These are phyloP conservation scores for Pestalotiopsis sp. DNA, from an alignment of 2,329 filamentous ascomycete species.

Conservation along the genomic window DNA sequence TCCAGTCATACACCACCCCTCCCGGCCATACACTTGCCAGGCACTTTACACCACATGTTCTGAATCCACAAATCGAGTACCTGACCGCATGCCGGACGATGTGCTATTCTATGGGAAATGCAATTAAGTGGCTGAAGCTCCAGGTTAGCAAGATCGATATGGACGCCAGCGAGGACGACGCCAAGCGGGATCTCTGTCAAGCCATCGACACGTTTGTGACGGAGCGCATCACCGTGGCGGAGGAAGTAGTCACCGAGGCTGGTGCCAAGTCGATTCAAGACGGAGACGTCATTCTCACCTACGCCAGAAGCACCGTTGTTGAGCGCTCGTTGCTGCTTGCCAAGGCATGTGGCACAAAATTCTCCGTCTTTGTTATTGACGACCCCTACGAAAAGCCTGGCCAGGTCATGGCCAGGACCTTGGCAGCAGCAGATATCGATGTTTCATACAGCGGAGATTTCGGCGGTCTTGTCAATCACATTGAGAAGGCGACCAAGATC, in stretches of 20 bases:
- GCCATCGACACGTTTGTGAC: conserved; percentile 88
- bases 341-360: conserved; percentile 67
- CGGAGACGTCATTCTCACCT: conserved; percentile 83
- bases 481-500: conserved; percentile 67
- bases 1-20: conserved; percentile 90
- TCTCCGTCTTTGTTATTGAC: conserved; percentile 85
- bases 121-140: conserved; percentile 91
- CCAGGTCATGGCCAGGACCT: conserved; percentile 63
- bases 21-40: conserved; percentile 80
- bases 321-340: conserved; percentile 79
- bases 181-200: conserved; percentile 75
- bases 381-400: conserved; percentile 56
- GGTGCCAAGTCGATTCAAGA: conserved; percentile 75
- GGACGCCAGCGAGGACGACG: conserved; percentile 76
- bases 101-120: conserved; percentile 95
- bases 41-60: conserved; percentile 86
- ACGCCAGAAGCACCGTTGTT: conserved; percentile 82
- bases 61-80: conserved; percentile 95
- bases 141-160: conserved; percentile 89
- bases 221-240: conserved; percentile 85
- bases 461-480: conserved; percentile 72
- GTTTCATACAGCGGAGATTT: conserved; percentile 80
- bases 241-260: conserved; percentile 78
- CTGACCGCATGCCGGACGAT: conserved; percentile 92
- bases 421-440: conserved; percentile 67